A percentile compares a stretch with the other conserved stretches of the same genome.
These are phyloP conservation scores for Lactarius indigo DNA, from an alignment of 768 basidiomycete genomes.

Conservation along the genomic window DNA sequence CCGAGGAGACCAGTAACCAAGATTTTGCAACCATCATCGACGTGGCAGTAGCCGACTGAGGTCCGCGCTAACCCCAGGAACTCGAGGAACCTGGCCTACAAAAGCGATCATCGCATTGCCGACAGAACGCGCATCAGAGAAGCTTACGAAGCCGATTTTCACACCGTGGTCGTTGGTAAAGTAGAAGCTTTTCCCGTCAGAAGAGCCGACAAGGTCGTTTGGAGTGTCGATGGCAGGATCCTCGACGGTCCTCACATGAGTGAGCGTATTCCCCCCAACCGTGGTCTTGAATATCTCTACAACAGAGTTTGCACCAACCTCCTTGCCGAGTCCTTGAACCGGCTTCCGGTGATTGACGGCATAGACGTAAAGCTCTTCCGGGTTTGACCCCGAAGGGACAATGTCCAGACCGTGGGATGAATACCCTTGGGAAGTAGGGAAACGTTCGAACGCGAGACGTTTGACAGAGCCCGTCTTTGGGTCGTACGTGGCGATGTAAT, in stretches of 20 bases:
- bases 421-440: conserved; percentile 40
- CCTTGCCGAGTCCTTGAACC: conserved; percentile 34
- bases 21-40: conserved; percentile 56
- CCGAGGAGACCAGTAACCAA: conserved; percentile 48
- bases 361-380: conserved; percentile 56
- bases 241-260: conserved; percentile 55
- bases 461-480: conserved; percentile 43
- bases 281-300: conserved; percentile 65
- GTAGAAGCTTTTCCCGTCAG: conserved; percentile 61
- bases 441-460: conserved; percentile 36
- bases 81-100: conserved; percentile 14
- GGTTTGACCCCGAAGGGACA: conserved; percentile 47
- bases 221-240: conserved; percentile 58
- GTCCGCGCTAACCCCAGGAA: conserved; percentile 28
- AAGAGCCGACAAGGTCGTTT: conserved; percentile 66
- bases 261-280: conserved; percentile 41
- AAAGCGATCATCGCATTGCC: background rate
- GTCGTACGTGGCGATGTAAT: conserved; percentile 62
- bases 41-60: conserved; percentile 64
- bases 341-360: conserved; percentile 70
- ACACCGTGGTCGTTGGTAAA: conserved; percentile 64
- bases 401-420: conserved; percentile 69
- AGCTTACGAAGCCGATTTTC: conserved; percentile 52
- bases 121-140: background rate
- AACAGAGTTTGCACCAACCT: conserved; percentile 65